A percentile compares a stretch with the other conserved stretches of the same genome.
Conservation (phyloP, 2,329 filamentous ascomycete species). For the Colletotrichum sp. region DNA sequence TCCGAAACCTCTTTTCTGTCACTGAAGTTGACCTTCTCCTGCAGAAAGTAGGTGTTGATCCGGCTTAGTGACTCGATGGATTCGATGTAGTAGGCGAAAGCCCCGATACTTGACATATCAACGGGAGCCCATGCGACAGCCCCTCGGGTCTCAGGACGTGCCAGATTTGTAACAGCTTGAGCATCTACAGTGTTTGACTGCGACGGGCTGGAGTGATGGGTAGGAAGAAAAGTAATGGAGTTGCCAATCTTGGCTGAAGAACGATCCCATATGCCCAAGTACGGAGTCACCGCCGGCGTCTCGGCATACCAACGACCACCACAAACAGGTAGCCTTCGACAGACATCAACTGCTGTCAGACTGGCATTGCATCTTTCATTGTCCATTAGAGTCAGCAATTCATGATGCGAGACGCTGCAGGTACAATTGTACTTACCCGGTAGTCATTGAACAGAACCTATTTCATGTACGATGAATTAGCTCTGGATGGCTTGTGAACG, state of each 20-base stretch:
- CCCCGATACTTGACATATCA: conserved; percentile 32
- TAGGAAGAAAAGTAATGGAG: conserved; percentile 38
- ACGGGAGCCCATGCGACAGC: not conserved
- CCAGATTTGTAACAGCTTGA: not conserved
- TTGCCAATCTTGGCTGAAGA: conserved; percentile 40
- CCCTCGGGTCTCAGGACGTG: not conserved
- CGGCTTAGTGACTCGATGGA: conserved; percentile 48
- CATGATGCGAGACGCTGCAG: not conserved
- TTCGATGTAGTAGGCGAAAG: conserved; percentile 49
- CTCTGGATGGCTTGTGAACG: not conserved
- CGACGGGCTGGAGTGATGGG: conserved; percentile 23
- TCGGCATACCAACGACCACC: conserved; percentile 38
- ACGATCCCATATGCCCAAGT: conserved; percentile 39
- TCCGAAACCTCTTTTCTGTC: conserved; percentile 40
- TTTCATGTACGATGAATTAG: not conserved
- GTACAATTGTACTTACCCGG: not conserved
- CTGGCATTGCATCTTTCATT: no score
- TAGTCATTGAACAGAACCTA: not conserved
- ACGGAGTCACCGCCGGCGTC: conserved; percentile 39
- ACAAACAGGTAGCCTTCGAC: no score
- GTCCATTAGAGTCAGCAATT: conserved; percentile 22
- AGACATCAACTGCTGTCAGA: no score
- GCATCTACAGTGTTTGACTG: not conserved
- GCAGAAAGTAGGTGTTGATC: conserved; percentile 47
- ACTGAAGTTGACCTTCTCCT: conserved; percentile 41